phyloP scores from a whole-genome alignment of 2,329 filamentous ascomycete species.

The Fusarium stilboides region DNA sequence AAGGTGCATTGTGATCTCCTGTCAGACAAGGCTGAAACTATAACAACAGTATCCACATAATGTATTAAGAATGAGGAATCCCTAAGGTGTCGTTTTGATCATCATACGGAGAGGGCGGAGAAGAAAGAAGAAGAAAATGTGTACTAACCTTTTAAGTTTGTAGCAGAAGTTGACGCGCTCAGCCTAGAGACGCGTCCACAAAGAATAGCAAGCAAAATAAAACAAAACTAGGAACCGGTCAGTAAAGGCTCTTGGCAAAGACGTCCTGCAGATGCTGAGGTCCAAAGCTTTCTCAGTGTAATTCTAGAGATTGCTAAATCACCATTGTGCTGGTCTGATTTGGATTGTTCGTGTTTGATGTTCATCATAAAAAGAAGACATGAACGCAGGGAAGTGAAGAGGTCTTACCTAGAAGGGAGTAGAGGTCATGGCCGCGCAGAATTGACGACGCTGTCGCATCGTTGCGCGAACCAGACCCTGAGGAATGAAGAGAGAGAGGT shows the following conservation, averaged over 20 bases:
- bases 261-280: conserved; percentile 30
- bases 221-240: conserved; percentile 26
- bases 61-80: conserved; percentile 79
- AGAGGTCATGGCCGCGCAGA: conserved; percentile 27
- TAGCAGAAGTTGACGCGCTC: conserved; percentile 18
- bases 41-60: conserved; percentile 73
- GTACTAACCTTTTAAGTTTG: conserved; percentile 64
- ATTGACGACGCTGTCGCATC: conserved; percentile 46
- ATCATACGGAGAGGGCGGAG: conserved; percentile 64
- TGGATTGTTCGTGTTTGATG: conserved; percentile 71
- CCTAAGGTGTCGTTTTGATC: conserved; percentile 74
- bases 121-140: conserved; percentile 11
- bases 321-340: conserved; percentile 73
- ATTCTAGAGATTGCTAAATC: conserved; percentile 66
- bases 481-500: conserved; percentile 40
- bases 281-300: conserved; percentile 67
- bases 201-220: conserved; percentile 15
- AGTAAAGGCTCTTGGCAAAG: conserved; percentile 29
- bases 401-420: conserved; percentile 46
- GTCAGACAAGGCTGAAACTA: conserved; percentile 81
- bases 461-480: conserved; percentile 41
- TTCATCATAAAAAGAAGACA: conserved; percentile 54
- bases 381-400: conserved; percentile 6
- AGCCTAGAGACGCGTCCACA: conserved; percentile 18
- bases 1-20: conserved; percentile 54